Conservation (phyloP, 768 basidiomycete genomes). For the Favolaschia claudopus region DNA sequence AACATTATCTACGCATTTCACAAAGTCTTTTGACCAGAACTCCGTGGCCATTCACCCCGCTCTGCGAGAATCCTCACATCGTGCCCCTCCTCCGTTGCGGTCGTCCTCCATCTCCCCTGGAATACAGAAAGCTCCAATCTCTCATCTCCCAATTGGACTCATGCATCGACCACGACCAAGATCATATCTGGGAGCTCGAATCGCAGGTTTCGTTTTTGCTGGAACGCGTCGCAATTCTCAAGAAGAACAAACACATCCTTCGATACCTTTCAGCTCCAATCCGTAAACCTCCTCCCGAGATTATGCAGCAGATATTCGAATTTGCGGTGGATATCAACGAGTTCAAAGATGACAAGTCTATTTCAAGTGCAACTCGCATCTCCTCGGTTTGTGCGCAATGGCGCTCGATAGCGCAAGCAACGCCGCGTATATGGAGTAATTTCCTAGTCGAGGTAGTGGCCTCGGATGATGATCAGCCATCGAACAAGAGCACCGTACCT, state of each 20-base stretch:
- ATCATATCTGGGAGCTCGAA: not conserved
- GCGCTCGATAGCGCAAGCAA: not conserved
- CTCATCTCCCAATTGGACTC: too few relatives aligned
- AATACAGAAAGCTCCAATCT: not conserved
- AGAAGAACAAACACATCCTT: slow-evolving; percentile 1
- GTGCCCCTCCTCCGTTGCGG: too few relatives aligned
- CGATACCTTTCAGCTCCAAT: not conserved
- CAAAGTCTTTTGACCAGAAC: too few relatives aligned
- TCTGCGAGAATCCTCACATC: too few relatives aligned
- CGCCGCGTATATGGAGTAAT: not conserved
- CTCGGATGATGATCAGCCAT: too few relatives aligned
- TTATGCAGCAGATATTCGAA: not conserved
- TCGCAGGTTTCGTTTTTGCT: not conserved
- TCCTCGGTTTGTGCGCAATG: not conserved
- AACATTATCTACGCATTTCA: too few relatives aligned
- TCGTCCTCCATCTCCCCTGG: not conserved
- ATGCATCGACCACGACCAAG: not conserved
- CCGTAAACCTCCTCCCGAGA: not conserved
- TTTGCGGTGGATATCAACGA: not conserved
- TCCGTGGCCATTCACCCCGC: too few relatives aligned
- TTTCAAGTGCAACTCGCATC: not conserved
- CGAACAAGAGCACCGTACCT: too few relatives aligned
- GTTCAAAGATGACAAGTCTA: not conserved
- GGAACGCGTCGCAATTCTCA: not conserved
- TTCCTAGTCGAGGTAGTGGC: not conserved